Evolutionary conservation across 306 rosid species (phyloP).

Genomic region (Prosopis cineraria): DNA sequence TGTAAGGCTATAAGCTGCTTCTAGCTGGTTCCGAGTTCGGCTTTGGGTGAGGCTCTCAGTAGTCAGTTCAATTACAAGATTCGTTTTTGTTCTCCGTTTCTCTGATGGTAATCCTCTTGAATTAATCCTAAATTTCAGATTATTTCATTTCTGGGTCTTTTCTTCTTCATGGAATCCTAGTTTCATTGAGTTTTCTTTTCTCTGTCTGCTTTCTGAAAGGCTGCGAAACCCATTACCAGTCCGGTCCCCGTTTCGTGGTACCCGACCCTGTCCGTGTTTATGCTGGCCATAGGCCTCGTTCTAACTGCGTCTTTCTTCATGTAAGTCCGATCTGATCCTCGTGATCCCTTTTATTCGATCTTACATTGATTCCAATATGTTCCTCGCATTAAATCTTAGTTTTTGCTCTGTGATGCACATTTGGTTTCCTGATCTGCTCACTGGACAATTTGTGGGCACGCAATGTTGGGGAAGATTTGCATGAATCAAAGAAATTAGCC

Average conservation of each 20-base stretch:
- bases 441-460: neutral
- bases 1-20: neutral
- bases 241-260: constrained; percentile 84
- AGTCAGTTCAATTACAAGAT: neutral
- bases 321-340: constrained; percentile 60
- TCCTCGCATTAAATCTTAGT: neutral
- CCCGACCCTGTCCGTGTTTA: constrained; percentile 78
- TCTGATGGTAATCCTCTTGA: constrained; percentile 33
- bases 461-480: neutral
- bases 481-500: constrained; percentile 3
- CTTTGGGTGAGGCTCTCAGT: neutral
- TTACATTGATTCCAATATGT: neutral
- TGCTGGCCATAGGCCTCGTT: constrained; percentile 80
- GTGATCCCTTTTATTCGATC: neutral
- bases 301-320: constrained; percentile 93
- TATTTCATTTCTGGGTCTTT: constrained; percentile 9
- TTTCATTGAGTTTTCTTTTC: neutral
- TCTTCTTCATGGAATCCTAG: neutral
- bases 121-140: neutral
- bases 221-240: constrained; percentile 84
- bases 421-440: neutral
- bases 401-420: neutral
- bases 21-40: neutral
- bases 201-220: constrained; percentile 41
- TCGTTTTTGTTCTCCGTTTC: constrained; percentile 9